phyloP scores from a whole-genome alignment of 2,329 filamentous ascomycete genomes.

The Sporothrix brasiliensis region DNA sequence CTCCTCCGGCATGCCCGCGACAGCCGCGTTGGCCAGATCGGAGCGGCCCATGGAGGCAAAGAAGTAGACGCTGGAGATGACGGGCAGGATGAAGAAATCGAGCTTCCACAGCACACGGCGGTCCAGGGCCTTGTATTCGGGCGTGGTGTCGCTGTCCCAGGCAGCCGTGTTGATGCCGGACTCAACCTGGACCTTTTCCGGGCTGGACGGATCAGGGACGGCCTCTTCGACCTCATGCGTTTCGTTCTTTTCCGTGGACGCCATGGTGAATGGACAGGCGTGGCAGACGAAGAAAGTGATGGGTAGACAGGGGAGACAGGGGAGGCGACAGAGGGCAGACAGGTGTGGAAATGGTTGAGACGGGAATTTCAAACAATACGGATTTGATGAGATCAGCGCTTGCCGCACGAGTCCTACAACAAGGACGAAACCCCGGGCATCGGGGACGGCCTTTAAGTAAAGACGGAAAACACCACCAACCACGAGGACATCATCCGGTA shows the following conservation, averaged over 20 bases:
- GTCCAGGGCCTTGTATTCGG: neutral
- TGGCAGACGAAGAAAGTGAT: neutral
- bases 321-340: neutral
- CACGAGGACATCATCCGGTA: neutral
- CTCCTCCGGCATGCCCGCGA: slow-evolving; percentile 32
- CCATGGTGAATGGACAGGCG: neutral
- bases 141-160: too few species aligned
- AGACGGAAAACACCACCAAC: slow-evolving; percentile 10
- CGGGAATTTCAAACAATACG: slow-evolving; percentile 1
- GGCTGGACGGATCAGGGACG: neutral
- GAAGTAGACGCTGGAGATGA: slow-evolving; percentile 23
- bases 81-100: slow-evolving; percentile 14
- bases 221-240: slow-evolving; percentile 5
- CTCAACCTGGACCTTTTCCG: neutral
- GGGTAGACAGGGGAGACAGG: neutral
- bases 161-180: neutral
- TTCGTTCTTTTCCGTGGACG: slow-evolving; percentile 8
- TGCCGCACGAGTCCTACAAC: neutral
- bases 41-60: slow-evolving; percentile 28
- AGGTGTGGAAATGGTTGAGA: neutral
- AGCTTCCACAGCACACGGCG: slow-evolving; percentile 19
- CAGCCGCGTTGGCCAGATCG: slow-evolving; percentile 32
- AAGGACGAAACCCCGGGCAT: neutral
- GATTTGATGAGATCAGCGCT: neutral
- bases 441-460: slow-evolving; percentile 14